Evolutionary conservation across 257 asterid genomes (phyloP), one percentile per base, ranked within the genome.

Genomic region (Ilex asprella): DNA sequence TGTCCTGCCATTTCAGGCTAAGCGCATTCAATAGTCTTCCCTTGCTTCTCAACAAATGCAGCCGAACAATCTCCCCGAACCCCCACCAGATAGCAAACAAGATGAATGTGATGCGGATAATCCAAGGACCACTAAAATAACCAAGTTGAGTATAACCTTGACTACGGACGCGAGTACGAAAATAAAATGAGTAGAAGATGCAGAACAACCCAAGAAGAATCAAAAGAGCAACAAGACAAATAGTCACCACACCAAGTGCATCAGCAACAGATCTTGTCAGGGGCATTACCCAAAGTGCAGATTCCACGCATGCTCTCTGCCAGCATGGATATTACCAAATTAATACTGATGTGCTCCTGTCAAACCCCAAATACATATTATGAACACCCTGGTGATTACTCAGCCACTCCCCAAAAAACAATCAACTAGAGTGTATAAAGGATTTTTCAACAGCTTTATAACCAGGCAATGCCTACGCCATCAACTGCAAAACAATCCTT

Each of bases 221-320:
- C 74, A 87, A 75, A 31, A 87, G 62, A 50, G 81, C 78, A 70
- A 87, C 94, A 31, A 89, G 85, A 58, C 79, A 64, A 67, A 89
- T 76, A 52, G 97, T 89, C 77, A 80, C 76, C 86, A 81, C 95
- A 80, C 88, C 83, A 72, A 89, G 97, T 81, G 95, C 94, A 84
- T 89, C 97, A 79, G 79, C 84, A 72, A 82, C 73, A 75, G 77
- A 64, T 60, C 89, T 89, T 75, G 83, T 79, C 82, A 74, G 79
- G 89, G 89, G 95, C 97, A 89, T 89, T 74, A 83, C 92, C 95
- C 92, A 81, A 84, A 68, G 71, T 76, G 78, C 85, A 66, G 70
- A 69, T 83, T 78, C 81, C 88, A 81, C 82, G 90, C 97, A 87
- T 87, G 92, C 97, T 89, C 94, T 82, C 81, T 75, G 71, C 86